Base-by-base conservation (phyloP, 192 early-diverging fungal species). In the Chytriomyces sp. region DNA sequence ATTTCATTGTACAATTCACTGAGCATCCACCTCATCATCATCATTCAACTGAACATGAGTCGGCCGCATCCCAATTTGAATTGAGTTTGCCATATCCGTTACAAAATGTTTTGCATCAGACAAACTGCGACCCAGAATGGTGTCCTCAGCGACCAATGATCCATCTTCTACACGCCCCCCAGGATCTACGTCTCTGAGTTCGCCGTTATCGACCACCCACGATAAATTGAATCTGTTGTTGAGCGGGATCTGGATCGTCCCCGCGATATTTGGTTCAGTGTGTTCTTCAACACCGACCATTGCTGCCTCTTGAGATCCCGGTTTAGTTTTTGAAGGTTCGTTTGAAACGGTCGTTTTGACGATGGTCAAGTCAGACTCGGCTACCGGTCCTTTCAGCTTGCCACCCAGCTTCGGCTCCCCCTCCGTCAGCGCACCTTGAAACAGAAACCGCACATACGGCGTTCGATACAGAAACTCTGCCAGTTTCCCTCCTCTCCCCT, bases 1-100 rank as follows among this genome's bases (percentile, higher is more conserved):
- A 35, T 35, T 1, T 35, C 28, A 35, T 35, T 35, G 28, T 2
- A 35, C 35, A 35, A 35, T 35, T 35, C 4, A 35, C 35, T 35
- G 35, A 35, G 35, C 2, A 35, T 57, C 16, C 53, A 13, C 53
- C 20, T 73, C 71, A 43, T 73, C 61, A n/a, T 73, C 71, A 62
- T 73, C 71, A 7, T 20, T 18, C 10, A 73, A 20, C 26, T 73
- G 71, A 3, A 61, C 57, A 62, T 73, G 71, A 62, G 71, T 61
- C 35, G 59, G 59, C 26, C 59, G 71, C 10, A 73, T 73, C n/a
- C 71, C 71, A 57, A 10, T 47, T 60, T 53, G 10, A 7, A 73
- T 61, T 16, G 24, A 62, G 35, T 62, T 62, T 46, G 71, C 71
- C 9, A 47, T 13, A 46, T 46, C 61, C 18, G 7, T 44, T 4